Evolutionary conservation across 176 grass and related monocot species (phyloP), one percentile per base, ranked within the genome.

Genomic region (Metroxylon sagu): DNA sequence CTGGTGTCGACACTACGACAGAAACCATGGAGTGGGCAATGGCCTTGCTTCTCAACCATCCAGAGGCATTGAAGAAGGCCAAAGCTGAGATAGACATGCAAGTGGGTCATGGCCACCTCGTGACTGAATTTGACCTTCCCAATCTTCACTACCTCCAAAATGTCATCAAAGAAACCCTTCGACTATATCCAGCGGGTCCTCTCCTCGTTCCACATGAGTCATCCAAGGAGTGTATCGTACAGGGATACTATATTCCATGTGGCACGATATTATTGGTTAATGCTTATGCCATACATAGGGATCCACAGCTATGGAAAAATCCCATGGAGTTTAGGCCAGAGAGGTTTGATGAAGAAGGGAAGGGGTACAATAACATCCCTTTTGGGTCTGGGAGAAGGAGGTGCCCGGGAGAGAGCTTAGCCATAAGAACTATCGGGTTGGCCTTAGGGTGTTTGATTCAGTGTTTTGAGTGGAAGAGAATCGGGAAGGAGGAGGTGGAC

Each of bases 1-100:
- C 31, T 3, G 85, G 80, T 1, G 71, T 69, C 0, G 76, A 83
- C 26, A 89, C 80, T 3, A 73, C 76, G 0, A 14, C 76, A 1
- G 31, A 8, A 0, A 77, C 80, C 5, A 21, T 49, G 1, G 82
- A 85, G 51, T 85, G 86, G 86, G 71, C 74, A 0, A 72, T 93
- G 70, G 65, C 88, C 0, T 80, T 93, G 2, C 66, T 93, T 26
- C 54, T 93, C 18, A 93, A 93, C 70, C 61, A 87, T 7, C 88
- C 80, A 0, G 2, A 63, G 4, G 16, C 4, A 0, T 31, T 87
- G 4, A 35, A 61, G 4, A 87, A 81, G 39, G 72, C 66, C 2
- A 65, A 55, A 5, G 62, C 16, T 0, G 88, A 87, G 28, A 73
- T 93, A 0, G 67, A 74, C 19, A 14, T 18, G 5, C 3, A 12